Base-by-base conservation (phyloP, 495 filamentous ascomycete genomes). In the Annulohypoxylon stygium region DNA sequence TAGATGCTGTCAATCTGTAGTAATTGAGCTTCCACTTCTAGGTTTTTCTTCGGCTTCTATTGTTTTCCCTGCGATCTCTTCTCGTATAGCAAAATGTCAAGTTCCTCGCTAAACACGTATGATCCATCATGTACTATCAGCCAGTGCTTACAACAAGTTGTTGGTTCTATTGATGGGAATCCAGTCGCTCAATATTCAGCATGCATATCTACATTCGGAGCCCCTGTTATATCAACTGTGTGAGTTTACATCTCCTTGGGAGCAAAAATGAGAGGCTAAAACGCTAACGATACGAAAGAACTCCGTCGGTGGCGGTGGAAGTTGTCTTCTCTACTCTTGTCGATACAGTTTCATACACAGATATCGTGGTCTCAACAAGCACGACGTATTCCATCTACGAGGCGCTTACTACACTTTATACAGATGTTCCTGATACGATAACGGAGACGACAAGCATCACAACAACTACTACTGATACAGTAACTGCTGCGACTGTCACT, bases 91-190 rank as follows among this genome's bases (percentile, higher is more conserved):
- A 53, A 53, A 3, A 53, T 53, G 50, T 2, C 50, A 30, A 25
- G 30, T 25, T 30, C 23, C 4, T 25, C 1, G 50, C 23, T 53
- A 2, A 53, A 53, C 23, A 30, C 10, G 3, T 53, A 53, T 53
- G 30, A 25, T 11, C 50, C 50, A 20, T 53, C 50, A 53, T 53
- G 50, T 14, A 25, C 14, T 30, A 25, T 53, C 20, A 30, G 30
- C 50, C 23, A 53, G 50, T 53, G 50, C 30, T 30, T 53, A 25
- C 50, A 53, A 14, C 50, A 53, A 53, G 50, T 53, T 53, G 23
- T 30, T 53, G 50, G 50, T 53, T 53, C 20, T 53, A 30, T 53
- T 30, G 50, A 53, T 6, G 23, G 50, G 5, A 53, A 53, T 11
- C 23, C 50, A 12, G 23, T 53, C 23, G 50, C 50, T 30, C 23